A percentile compares a stretch with the other conserved stretches of the same genome.
phyloP scores from a whole-genome alignment of 2,329 filamentous ascomycete species.

The Phaeophleospora eucalypticola region DNA sequence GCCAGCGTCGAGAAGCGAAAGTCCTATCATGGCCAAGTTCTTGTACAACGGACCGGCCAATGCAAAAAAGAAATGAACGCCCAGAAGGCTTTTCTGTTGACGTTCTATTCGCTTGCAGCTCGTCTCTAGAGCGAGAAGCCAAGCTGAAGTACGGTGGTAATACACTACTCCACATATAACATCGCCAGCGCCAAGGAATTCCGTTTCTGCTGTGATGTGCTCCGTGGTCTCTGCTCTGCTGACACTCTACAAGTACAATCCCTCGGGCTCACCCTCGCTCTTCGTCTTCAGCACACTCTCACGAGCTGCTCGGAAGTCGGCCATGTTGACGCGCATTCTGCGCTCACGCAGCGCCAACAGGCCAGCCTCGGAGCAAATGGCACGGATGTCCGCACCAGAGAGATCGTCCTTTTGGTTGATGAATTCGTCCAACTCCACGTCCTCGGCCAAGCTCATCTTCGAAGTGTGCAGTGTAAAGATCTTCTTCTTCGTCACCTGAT shows the following conservation, averaged over 20 bases:
- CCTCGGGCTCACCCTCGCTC: conserved; percentile 96
- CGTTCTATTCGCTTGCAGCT: background rate
- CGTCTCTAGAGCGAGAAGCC: background rate
- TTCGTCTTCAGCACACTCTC: conserved; percentile 97
- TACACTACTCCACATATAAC: background rate
- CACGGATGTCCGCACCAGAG: conserved; percentile 96
- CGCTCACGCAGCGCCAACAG: conserved; percentile 90
- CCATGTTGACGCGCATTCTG: conserved; percentile 98
- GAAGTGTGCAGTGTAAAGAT: conserved; percentile 97
- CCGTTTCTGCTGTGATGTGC: background rate
- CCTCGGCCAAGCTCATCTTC: conserved; percentile 95
- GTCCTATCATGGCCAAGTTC: too few species aligned
- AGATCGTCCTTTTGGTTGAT: conserved; percentile 98
- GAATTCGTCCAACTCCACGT: conserved; percentile 98
- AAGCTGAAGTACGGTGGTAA: background rate
- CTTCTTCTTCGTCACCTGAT: conserved; percentile 91
- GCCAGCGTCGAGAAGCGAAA: too few species aligned
- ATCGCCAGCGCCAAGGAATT: background rate
- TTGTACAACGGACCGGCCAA: too few species aligned
- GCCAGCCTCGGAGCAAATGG: conserved; percentile 96
- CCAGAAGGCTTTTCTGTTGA: background rate
- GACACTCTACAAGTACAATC: conserved; percentile 80
- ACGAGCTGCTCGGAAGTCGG: conserved; percentile 87
- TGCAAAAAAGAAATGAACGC: background rate
- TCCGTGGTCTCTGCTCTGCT: background rate